A percentile compares a stretch with the other conserved stretches of the same genome.
Evolutionary conservation across 2,329 filamentous ascomycete genomes (phyloP).

Genomic region (Coniella lustricola): DNA sequence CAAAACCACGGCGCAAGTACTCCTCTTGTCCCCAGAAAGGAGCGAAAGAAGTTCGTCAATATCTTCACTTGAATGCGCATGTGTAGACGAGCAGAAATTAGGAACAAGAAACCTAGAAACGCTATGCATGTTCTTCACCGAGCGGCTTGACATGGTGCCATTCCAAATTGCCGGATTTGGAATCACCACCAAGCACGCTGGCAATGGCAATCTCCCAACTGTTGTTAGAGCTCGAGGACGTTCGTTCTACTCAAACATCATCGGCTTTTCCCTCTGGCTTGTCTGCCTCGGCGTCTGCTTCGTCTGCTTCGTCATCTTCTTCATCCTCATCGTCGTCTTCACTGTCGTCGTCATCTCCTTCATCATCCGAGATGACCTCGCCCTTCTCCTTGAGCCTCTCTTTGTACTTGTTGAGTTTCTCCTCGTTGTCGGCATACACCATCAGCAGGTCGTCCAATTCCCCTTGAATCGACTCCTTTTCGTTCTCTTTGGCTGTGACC

Average conservation of each 20-base stretch:
- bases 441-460: constrained; percentile 77
- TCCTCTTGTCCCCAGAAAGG: too few species aligned
- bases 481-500: constrained; percentile 43
- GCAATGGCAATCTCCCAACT: too few species aligned
- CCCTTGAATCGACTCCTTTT: constrained; percentile 56
- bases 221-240: too few species aligned
- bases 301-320: constrained; percentile 28
- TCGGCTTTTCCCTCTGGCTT: constrained; percentile 19
- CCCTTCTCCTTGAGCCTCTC: constrained; percentile 60
- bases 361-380: constrained; percentile 68
- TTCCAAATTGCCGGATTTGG: too few species aligned
- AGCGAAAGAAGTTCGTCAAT: too few species aligned
- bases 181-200: too few species aligned
- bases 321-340: constrained; percentile 49
- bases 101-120: too few species aligned
- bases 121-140: too few species aligned
- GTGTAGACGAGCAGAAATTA: too few species aligned
- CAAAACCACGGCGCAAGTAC: too few species aligned
- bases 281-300: constrained; percentile 8
- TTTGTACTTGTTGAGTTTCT: constrained; percentile 70
- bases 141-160: too few species aligned
- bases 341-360: constrained; percentile 56
- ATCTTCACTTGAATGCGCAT: too few species aligned
- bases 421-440: constrained; percentile 73
- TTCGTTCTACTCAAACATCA: background rate